Evolutionary conservation across 2,329 filamentous ascomycete genomes (phyloP).

Genomic region (Lomentospora prolificans): DNA sequence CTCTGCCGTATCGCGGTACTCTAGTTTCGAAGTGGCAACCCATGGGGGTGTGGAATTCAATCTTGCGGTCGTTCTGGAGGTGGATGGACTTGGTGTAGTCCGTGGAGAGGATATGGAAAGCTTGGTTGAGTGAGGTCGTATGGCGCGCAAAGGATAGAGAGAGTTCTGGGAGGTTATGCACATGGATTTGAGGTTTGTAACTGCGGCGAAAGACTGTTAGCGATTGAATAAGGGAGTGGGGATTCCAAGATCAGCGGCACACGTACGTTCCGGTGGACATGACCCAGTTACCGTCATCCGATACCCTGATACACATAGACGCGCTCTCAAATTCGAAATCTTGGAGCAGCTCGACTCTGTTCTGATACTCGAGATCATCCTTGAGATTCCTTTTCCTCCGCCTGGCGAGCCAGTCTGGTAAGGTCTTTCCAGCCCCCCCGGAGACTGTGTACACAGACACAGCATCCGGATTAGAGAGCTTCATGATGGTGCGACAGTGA

Average conservation of each 20-base stretch:
- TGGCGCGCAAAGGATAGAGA: slow-evolving; percentile 91
- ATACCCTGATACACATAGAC: slow-evolving; percentile 78
- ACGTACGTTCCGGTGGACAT: slow-evolving; percentile 79
- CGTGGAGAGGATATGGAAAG: slow-evolving; percentile 75
- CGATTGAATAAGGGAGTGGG: not conserved
- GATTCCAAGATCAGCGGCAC: too few relatives aligned
- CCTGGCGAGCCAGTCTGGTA: slow-evolving; percentile 92
- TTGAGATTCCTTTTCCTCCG: slow-evolving; percentile 86
- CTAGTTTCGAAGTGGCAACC: slow-evolving; percentile 85
- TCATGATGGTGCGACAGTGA: slow-evolving; percentile 42
- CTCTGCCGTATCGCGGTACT: slow-evolving; percentile 84
- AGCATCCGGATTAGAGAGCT: slow-evolving; percentile 70
- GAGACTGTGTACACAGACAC: slow-evolving; percentile 93
- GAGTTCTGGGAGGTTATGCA: slow-evolving; percentile 88
- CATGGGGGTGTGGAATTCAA: slow-evolving; percentile 87
- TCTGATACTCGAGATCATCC: slow-evolving; percentile 84
- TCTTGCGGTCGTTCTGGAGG: slow-evolving; percentile 78
- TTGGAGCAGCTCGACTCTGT: slow-evolving; percentile 86
- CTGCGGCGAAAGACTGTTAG: not conserved
- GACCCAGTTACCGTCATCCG: slow-evolving; percentile 93
- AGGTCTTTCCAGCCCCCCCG: slow-evolving; percentile 73
- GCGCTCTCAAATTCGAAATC: slow-evolving; percentile 98
- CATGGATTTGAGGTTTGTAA: slow-evolving; percentile 60
- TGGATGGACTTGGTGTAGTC: slow-evolving; percentile 95
- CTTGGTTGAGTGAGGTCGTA: slow-evolving; percentile 84